phyloP scores from a whole-genome alignment of 306 rosid genomes.

The Cicer cuneatum region DNA sequence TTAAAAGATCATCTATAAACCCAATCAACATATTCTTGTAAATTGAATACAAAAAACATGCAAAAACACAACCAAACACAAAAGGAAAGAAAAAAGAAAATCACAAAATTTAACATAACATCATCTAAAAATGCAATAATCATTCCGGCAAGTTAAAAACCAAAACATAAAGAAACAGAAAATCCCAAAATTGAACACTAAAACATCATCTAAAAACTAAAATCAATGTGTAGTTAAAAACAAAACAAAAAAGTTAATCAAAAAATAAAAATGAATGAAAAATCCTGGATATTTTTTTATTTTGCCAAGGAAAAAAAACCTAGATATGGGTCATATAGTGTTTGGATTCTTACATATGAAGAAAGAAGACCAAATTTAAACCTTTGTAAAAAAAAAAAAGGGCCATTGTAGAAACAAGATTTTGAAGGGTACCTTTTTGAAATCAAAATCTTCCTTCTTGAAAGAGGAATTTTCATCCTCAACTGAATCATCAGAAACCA shows the following conservation, averaged over 20 bases:
- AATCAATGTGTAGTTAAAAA: background rate
- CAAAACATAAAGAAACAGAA: background rate
- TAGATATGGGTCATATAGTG: too few relatives aligned
- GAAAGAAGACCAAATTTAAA: too few relatives aligned
- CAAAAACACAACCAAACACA: background rate
- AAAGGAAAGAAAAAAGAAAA: too few relatives aligned
- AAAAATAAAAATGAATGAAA: background rate
- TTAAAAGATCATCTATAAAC: background rate
- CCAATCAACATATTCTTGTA: background rate
- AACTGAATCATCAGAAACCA: conserved; percentile 29
- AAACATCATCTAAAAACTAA: background rate
- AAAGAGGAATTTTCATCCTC: conserved; percentile 39
- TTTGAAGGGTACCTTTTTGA: conserved; percentile 48
- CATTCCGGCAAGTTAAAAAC: background rate
- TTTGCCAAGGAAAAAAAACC: background rate
- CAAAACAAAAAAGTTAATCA: background rate
- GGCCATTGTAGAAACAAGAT: background rate
- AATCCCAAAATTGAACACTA: background rate
- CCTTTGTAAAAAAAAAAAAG: background rate
- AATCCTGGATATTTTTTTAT: background rate
- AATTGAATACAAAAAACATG: background rate
- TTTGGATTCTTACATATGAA: background rate
- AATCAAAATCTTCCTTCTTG: conserved; percentile 40
- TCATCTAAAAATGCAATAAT: background rate
- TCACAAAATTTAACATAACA: background rate